phyloP scores from a whole-genome alignment of 2,329 filamentous ascomycete species.

The Cladosporium cucumerinum region DNA sequence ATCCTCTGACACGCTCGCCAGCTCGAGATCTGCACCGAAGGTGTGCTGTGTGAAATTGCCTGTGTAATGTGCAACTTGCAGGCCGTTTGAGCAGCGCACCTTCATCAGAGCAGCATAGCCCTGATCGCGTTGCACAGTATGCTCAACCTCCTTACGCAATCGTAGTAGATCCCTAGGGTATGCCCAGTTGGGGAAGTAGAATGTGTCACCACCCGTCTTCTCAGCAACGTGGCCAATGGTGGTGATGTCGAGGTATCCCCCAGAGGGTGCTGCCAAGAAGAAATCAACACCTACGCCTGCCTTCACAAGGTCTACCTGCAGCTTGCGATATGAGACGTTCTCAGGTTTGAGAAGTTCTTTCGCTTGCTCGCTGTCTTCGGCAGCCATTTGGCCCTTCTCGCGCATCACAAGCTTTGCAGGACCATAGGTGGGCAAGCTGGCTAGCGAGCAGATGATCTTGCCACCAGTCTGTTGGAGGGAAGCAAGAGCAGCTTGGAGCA shows the following conservation, averaged over 20 bases:
- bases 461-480: slow-evolving; percentile 84
- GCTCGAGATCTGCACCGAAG: slow-evolving; percentile 89
- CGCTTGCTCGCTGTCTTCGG: slow-evolving; percentile 84
- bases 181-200: slow-evolving; percentile 96
- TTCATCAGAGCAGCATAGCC: slow-evolving; percentile 98
- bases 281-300: slow-evolving; percentile 86
- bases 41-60: slow-evolving; percentile 96
- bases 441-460: slow-evolving; percentile 84
- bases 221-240: slow-evolving; percentile 85
- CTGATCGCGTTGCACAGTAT: slow-evolving; percentile 82
- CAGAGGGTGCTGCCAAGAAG: slow-evolving; percentile 87
- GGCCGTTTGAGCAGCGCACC: slow-evolving; percentile 92
- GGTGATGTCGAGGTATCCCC: slow-evolving; percentile 87
- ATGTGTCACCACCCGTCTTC: slow-evolving; percentile 89
- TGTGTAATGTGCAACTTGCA: slow-evolving; percentile 91
- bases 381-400: slow-evolving; percentile 78
- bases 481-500: slow-evolving; percentile 77
- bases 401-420: slow-evolving; percentile 80
- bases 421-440: slow-evolving; percentile 86
- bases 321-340: slow-evolving; percentile 81
- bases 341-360: slow-evolving; percentile 91
- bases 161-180: slow-evolving; percentile 80
- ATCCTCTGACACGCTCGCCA: slow-evolving; percentile 87
- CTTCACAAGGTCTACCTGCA: slow-evolving; percentile 82
- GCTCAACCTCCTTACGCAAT: slow-evolving; percentile 78